Evolutionary conservation across 345 rosid genomes (phyloP), one percentile per base, ranked within the genome.

Genomic region (Gossypium anomalum): DNA sequence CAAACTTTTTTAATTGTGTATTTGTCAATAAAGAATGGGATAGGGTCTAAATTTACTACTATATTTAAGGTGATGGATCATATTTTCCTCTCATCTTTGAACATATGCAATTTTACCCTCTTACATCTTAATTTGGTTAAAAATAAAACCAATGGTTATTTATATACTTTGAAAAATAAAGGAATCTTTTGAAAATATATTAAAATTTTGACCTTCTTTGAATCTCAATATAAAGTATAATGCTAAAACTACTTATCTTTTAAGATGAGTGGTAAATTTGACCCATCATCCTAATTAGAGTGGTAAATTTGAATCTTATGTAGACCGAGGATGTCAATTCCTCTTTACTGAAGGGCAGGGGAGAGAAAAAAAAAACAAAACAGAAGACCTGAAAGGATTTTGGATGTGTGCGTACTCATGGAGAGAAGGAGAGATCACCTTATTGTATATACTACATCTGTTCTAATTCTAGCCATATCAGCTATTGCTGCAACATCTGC

Each of bases 401-500:
- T 14, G 13, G 41, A 34, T 34, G 41, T 34, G 41, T 34, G 7
- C 5, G 41, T 34, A 4, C 41, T 34, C 41, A 34, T 34, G n/a
- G 67, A 23, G 59, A 29, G 61, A 74, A 76, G 60, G 72, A 67
- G 70, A 57, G 25, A 47, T 25, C 70, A 90, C 94, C 94, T 88
- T 80, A 90, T 83, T 62, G 85, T 87, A 74, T 79, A 88, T 63
- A 88, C 79, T 7, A 82, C 83, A 62, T 85, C 86, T n/a, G 87
- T 64, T 83, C 85, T 86, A 65, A 87, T 62, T 49, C 75, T 43
- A 29, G 84, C 86, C 34, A 84, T 85, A 70, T 83, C 87, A 55
- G 86, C 90, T 67, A 90, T 85, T 75, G 80, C 86, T 34, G 87
- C 90, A 69, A 88, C 94, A 71, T 86, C 75, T 71, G 88, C 94